phyloP scores from a whole-genome alignment of 305 asterid species.

The Solanum hybrid region DNA sequence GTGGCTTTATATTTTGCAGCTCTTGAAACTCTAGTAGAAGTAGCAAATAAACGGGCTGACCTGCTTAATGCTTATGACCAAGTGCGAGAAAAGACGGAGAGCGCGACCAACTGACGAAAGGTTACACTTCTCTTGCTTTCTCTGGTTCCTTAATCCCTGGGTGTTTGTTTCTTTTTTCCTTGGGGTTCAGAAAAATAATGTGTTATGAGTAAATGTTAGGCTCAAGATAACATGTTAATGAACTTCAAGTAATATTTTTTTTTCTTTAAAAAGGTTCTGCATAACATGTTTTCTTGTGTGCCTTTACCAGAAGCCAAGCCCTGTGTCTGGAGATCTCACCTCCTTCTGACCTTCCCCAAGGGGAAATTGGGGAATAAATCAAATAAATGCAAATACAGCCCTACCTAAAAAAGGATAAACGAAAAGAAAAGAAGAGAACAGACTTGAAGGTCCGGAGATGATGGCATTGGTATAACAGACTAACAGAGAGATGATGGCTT shows the following conservation, averaged over 20 bases:
- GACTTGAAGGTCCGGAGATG: background rate
- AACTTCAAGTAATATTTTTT: background rate
- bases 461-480: background rate
- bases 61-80: constrained; percentile 45
- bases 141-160: background rate
- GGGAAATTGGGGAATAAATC: background rate
- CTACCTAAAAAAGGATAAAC: background rate
- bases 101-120: background rate
- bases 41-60: constrained; percentile 55
- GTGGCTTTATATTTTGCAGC: constrained; percentile 30
- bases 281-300: background rate
- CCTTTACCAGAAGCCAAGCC: background rate
- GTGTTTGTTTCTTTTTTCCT: background rate
- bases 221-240: background rate
- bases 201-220: background rate
- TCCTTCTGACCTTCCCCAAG: background rate
- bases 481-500: background rate
- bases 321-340: background rate
- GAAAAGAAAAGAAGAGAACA: background rate
- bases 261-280: too few species aligned
- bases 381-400: background rate
- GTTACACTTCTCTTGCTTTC: background rate
- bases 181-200: background rate
- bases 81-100: constrained; percentile 36
- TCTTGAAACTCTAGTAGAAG: constrained; percentile 55